These are phyloP conservation scores for Vachellia collinsii DNA, from an alignment of 306 rosid species.

Conservation along the genomic window DNA sequence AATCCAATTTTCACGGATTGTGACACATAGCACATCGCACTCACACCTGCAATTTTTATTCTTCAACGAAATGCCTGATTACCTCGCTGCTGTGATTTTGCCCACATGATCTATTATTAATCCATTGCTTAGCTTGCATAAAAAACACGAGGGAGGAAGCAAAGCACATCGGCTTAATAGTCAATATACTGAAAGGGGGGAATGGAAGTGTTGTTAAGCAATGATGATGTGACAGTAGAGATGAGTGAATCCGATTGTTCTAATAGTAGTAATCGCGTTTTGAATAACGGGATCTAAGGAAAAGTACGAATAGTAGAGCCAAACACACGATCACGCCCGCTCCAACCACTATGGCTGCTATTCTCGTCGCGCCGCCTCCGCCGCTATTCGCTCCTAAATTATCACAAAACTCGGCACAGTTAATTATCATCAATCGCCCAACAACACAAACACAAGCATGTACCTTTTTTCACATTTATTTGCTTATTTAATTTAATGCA, in stretches of 20 bases:
- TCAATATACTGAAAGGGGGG: no score
- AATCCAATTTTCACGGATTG: neutral
- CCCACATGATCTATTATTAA: neutral
- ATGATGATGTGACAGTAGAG: neutral
- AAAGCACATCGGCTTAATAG: no score
- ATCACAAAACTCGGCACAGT: no score
- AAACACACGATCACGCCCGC: slow-evolving; percentile 55
- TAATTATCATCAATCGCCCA: no score
- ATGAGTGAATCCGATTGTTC: neutral
- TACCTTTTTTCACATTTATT: no score
- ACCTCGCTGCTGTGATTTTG: neutral
- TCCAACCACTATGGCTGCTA: slow-evolving; percentile 63
- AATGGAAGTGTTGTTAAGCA: neutral
- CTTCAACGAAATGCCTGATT: neutral
- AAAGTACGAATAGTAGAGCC: slow-evolving; percentile 45
- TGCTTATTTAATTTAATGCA: no score
- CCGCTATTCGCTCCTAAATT: slow-evolving; percentile 9
- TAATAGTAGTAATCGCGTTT: slow-evolving; percentile 49
- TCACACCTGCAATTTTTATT: neutral
- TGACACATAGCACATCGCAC: neutral
- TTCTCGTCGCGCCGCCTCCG: slow-evolving; percentile 32
- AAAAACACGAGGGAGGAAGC: no score
- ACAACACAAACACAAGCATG: no score
- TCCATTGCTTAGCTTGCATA: no score
- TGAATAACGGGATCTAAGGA: slow-evolving; percentile 55